These are phyloP conservation scores for Penicillium salamii DNA, from an alignment of 495 filamentous ascomycete species.

Conservation along the genomic window DNA sequence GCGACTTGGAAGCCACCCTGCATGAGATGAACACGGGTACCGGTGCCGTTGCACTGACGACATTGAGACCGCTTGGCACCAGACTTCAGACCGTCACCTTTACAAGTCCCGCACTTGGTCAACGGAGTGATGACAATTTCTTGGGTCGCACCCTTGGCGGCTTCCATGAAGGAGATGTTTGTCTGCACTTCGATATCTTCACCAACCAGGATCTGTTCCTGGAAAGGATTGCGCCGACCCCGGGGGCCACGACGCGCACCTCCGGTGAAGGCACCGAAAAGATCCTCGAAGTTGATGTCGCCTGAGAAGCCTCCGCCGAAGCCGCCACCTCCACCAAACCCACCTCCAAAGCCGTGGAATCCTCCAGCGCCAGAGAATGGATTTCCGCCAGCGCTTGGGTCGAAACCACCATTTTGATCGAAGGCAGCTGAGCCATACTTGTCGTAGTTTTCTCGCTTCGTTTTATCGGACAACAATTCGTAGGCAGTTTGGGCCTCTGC, in stretches of 20 bases:
- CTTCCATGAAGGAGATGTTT: slow-evolving; percentile 92
- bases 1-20: slow-evolving; percentile 94
- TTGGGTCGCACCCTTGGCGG: slow-evolving; percentile 81
- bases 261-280: slow-evolving; percentile 84
- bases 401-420: slow-evolving; percentile 70
- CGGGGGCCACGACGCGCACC: slow-evolving; percentile 56
- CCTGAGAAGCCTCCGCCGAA: slow-evolving; percentile 63
- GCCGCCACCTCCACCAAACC: slow-evolving; percentile 50
- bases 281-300: slow-evolving; percentile 91
- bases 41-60: slow-evolving; percentile 78
- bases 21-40: slow-evolving; percentile 82
- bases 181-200: slow-evolving; percentile 93
- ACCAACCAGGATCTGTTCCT: slow-evolving; percentile 76
- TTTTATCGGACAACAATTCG: slow-evolving; percentile 83
- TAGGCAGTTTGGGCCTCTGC: slow-evolving; percentile 88
- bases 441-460: slow-evolving; percentile 90
- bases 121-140: slow-evolving; percentile 76
- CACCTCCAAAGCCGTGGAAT: slow-evolving; percentile 53
- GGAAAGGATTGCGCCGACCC: slow-evolving; percentile 59
- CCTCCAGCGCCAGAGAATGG: slow-evolving; percentile 58
- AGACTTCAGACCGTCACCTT: slow-evolving; percentile 78
- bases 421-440: slow-evolving; percentile 86
- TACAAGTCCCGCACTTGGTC: slow-evolving; percentile 74
- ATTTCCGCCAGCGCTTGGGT: slow-evolving; percentile 65
- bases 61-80: slow-evolving; percentile 72